phyloP scores from a whole-genome alignment of 2,329 filamentous ascomycete genomes.

The Ascochyta fabae region DNA sequence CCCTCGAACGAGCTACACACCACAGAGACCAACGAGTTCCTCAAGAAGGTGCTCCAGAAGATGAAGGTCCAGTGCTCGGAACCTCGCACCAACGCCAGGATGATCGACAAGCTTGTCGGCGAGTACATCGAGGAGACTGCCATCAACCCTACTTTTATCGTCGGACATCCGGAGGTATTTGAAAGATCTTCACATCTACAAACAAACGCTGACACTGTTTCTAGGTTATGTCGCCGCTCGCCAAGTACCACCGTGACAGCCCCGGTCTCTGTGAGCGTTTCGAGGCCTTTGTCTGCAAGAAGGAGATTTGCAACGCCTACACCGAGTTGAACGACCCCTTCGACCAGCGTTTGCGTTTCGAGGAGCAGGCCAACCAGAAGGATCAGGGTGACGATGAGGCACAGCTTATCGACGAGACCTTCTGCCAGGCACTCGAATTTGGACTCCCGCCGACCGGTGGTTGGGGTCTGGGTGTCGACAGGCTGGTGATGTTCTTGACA shows the following conservation, averaged over 20 bases:
- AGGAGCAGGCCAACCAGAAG: slow-evolving; percentile 93
- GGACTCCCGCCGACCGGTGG: slow-evolving; percentile 89
- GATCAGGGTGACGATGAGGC: slow-evolving; percentile 96
- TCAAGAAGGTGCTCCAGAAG: slow-evolving; percentile 78
- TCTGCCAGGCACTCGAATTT: slow-evolving; percentile 88
- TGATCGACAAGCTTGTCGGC: slow-evolving; percentile 92
- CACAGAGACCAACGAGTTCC: slow-evolving; percentile 84
- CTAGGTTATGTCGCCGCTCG: slow-evolving; percentile 89
- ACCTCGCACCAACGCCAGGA: slow-evolving; percentile 89
- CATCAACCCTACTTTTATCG: slow-evolving; percentile 92
- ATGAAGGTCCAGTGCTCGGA: slow-evolving; percentile 87
- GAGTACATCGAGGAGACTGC: slow-evolving; percentile 96
- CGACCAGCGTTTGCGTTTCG: slow-evolving; percentile 75
- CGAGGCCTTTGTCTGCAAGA: slow-evolving; percentile 96
- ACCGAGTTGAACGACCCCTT: slow-evolving; percentile 98
- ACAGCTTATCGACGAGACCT: slow-evolving; percentile 94
- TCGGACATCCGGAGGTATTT: slow-evolving; percentile 44
- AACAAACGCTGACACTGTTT: slow-evolving; percentile 53
- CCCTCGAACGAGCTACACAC: slow-evolving; percentile 89
- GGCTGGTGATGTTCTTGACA: slow-evolving; percentile 93
- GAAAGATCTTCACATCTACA: too few species aligned
- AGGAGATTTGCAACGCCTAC: slow-evolving; percentile 96
- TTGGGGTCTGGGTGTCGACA: slow-evolving; percentile 95
- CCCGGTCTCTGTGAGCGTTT: slow-evolving; percentile 89
- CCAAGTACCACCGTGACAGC: slow-evolving; percentile 87